Percentiles rank a stretch among this genome's conserved stretches.
These are phyloP conservation scores for Trichoderma oligosporum DNA, from an alignment of 2,329 filamentous ascomycete species.

Conservation along the genomic window DNA sequence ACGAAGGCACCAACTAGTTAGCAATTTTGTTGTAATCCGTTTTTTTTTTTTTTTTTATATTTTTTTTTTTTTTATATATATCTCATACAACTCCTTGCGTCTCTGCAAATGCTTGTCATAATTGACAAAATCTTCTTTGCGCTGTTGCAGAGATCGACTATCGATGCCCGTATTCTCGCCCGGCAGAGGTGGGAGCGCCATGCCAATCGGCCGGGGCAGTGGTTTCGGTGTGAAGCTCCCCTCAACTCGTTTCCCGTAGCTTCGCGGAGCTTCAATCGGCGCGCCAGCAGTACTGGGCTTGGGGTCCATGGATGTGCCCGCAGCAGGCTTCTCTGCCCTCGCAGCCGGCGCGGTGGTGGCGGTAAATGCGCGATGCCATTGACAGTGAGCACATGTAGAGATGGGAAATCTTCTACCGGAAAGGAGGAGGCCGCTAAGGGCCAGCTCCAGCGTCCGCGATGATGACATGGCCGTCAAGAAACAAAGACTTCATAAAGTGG, in stretches of 20 bases:
- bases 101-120: conserved; percentile 79
- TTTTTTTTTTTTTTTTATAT: too few relatives aligned
- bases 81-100: conserved; percentile 67
- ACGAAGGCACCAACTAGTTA: too few relatives aligned
- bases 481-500: neutral
- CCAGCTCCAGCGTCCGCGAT: conserved; percentile 32
- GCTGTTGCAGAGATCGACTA: conserved; percentile 60
- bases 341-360: conserved; percentile 38
- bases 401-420: conserved; percentile 31
- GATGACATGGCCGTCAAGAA: conserved; percentile 19
- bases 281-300: conserved; percentile 41
- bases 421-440: conserved; percentile 26
- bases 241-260: conserved; percentile 53
- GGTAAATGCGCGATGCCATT: conserved; percentile 48
- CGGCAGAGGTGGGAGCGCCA: conserved; percentile 65
- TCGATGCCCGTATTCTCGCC: conserved; percentile 84
- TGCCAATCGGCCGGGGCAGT: conserved; percentile 73
- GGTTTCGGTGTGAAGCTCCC: conserved; percentile 55
- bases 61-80: too few relatives aligned
- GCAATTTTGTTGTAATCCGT: too few relatives aligned
- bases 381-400: conserved; percentile 46
- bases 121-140: conserved; percentile 74
- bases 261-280: conserved; percentile 55
- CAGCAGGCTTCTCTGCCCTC: conserved; percentile 34
- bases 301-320: conserved; percentile 37